Evolutionary conservation across 2,329 filamentous ascomycete species (phyloP).

Genomic region (Ceratocystiopsis sp.): DNA sequence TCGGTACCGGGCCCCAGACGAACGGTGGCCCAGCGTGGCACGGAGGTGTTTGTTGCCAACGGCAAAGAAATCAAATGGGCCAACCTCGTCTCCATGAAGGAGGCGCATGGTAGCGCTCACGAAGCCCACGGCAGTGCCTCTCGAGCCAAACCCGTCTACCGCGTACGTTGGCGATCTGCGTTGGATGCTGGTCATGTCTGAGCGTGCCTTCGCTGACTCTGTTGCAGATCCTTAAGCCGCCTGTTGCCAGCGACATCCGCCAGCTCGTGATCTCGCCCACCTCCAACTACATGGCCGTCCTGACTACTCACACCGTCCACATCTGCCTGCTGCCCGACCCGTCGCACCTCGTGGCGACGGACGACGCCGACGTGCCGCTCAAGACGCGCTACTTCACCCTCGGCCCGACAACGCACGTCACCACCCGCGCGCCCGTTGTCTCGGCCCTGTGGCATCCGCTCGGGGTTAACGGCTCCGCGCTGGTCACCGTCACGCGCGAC

Average conservation of each 20-base stretch:
- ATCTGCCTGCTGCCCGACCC: conserved; percentile 73
- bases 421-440: conserved; percentile 63
- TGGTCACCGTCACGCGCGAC: conserved; percentile 80
- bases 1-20: conserved; percentile 32
- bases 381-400: conserved; percentile 77
- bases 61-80: conserved; percentile 88
- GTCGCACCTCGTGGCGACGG: conserved; percentile 53
- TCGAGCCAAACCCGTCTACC: conserved; percentile 21
- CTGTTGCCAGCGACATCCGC: conserved; percentile 65
- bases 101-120: conserved; percentile 28
- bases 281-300: conserved; percentile 64
- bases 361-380: conserved; percentile 45
- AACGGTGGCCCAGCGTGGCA: conserved; percentile 65
- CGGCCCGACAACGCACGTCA: conserved; percentile 83
- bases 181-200: background rate
- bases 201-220: background rate
- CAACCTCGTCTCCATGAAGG: conserved; percentile 66
- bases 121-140: conserved; percentile 4
- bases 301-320: conserved; percentile 77
- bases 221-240: conserved; percentile 54
- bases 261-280: conserved; percentile 76
- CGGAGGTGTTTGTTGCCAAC: conserved; percentile 75
- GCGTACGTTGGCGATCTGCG: conserved; percentile 20
- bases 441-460: conserved; percentile 87
- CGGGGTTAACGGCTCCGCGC: conserved; percentile 60